These are phyloP conservation scores for Ceratobasidium sp. DNA, from an alignment of 1,284 basidiomycete species.

Conservation along the genomic window DNA sequence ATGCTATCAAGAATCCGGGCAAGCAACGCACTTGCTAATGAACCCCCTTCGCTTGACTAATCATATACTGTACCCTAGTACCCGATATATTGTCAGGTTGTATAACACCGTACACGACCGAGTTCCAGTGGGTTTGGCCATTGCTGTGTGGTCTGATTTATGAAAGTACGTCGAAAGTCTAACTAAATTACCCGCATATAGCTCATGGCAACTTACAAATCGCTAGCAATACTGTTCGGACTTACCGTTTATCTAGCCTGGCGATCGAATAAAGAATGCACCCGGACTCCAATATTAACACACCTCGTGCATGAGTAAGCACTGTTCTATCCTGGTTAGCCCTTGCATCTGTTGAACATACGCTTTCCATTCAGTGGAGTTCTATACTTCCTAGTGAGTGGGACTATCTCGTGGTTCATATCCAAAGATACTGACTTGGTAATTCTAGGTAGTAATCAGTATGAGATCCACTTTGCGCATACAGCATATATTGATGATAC, in stretches of 20 bases:
- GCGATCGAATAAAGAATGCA: not conserved
- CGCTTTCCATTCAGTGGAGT: not conserved
- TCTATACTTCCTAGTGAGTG: not conserved
- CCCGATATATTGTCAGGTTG: conserved; percentile 8
- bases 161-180: not conserved
- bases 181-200: not conserved
- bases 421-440: not conserved
- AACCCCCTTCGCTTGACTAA: too few relatives aligned
- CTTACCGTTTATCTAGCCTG: conserved; percentile 9
- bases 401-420: not conserved
- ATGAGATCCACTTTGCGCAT: not conserved
- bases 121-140: not conserved
- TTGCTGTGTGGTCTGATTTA: conserved; percentile 3
- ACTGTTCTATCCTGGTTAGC: not conserved
- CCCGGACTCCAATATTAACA: not conserved
- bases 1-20: not conserved
- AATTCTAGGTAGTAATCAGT: conserved; percentile 3
- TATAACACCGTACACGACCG: not conserved
- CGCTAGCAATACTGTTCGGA: not conserved
- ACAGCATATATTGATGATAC: not conserved
- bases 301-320: not conserved
- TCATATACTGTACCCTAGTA: not conserved
- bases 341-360: too few relatives aligned
- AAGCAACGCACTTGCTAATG: not conserved
- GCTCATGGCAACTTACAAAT: not conserved